Conservation (phyloP, 2,329 filamentous ascomycete genomes). For the Penicillium hordei region DNA sequence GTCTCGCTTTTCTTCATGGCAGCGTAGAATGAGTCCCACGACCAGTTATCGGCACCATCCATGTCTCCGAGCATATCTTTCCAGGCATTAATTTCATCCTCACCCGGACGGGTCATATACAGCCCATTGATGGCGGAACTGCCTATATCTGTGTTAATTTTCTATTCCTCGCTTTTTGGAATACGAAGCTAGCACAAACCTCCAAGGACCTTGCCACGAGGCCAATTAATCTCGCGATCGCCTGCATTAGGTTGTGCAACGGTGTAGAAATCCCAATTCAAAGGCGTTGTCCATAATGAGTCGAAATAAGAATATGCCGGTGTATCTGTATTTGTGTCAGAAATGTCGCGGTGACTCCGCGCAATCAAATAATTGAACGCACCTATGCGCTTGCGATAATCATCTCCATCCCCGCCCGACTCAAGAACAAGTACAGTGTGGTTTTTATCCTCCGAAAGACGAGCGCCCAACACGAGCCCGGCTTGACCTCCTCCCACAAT, state of each 20-base stretch:
- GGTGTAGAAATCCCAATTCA: slow-evolving; percentile 37
- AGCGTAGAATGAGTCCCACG: slow-evolving; percentile 36
- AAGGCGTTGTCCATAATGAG: slow-evolving; percentile 36
- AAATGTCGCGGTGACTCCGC: not conserved
- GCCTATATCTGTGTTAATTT: slow-evolving; percentile 21
- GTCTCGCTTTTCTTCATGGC: slow-evolving; percentile 36
- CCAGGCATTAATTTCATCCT: slow-evolving; percentile 38
- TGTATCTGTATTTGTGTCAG: slow-evolving; percentile 28
- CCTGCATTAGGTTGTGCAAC: slow-evolving; percentile 30
- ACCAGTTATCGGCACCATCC: slow-evolving; percentile 38
- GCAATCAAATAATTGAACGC: not conserved
- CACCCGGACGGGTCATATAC: slow-evolving; percentile 36
- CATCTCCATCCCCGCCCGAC: slow-evolving; percentile 34
- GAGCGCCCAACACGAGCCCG: slow-evolving; percentile 48
- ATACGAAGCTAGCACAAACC: slow-evolving; percentile 19
- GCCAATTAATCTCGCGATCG: slow-evolving; percentile 34
- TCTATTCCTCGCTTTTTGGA: too few species aligned
- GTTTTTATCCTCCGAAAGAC: slow-evolving; percentile 47
- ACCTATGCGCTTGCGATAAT: slow-evolving; percentile 37
- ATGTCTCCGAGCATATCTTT: slow-evolving; percentile 34
- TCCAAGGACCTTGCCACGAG: slow-evolving; percentile 38
- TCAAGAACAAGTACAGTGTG: slow-evolving; percentile 38
- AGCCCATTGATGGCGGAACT: slow-evolving; percentile 40
- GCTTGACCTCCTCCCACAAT: slow-evolving; percentile 57
- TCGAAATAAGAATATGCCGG: slow-evolving; percentile 37